Percentiles rank a stretch among this genome's conserved stretches.
Evolutionary conservation across 345 rosid species (phyloP).

Genomic region (Citrus sinensis): DNA sequence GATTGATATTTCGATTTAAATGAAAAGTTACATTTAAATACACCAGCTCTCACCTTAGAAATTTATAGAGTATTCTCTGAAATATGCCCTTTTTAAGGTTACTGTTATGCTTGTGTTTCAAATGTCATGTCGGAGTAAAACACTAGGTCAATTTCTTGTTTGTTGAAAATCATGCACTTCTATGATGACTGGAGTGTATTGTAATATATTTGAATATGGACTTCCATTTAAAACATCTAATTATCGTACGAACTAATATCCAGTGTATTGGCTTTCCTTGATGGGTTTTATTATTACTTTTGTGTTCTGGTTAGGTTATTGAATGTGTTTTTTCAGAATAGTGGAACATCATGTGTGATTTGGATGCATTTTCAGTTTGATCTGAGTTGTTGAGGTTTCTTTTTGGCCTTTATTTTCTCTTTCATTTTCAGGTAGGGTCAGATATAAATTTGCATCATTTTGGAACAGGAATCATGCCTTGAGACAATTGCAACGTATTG

Average conservation of each 20-base stretch:
- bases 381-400: slow-evolving; percentile 9
- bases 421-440: slow-evolving; percentile 83
- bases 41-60: background rate
- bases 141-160: background rate
- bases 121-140: background rate
- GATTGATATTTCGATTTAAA: background rate
- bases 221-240: background rate
- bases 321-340: background rate
- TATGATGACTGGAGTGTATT: background rate
- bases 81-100: background rate
- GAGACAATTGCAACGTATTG: slow-evolving; percentile 75
- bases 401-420: slow-evolving; percentile 23
- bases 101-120: background rate
- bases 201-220: background rate
- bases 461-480: slow-evolving; percentile 98
- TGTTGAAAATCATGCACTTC: background rate
- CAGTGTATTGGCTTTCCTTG: background rate
- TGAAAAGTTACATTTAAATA: background rate
- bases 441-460: slow-evolving; percentile 99
- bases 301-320: background rate
- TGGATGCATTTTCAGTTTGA: slow-evolving; percentile 8
- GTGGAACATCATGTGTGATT: background rate
- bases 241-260: background rate
- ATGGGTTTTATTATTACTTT: background rate
- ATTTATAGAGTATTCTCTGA: background rate